A percentile compares a stretch with the other conserved stretches of the same genome.
These are phyloP conservation scores for Aspergillus sergii DNA, from an alignment of 2,329 filamentous ascomycete genomes.

Conservation along the genomic window DNA sequence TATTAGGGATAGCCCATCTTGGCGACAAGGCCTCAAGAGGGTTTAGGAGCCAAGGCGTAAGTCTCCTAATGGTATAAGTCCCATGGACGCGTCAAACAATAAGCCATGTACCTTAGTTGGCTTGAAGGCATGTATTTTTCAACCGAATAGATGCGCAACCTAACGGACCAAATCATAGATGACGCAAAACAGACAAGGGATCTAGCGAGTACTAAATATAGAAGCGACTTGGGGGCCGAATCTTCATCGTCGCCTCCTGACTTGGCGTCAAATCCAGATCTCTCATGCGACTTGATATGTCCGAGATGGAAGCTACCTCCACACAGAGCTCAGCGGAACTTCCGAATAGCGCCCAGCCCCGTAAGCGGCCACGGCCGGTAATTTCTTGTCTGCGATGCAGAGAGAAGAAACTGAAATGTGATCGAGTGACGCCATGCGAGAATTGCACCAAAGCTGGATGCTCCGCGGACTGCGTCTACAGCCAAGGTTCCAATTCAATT, in stretches of 20 bases:
- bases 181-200: too few species aligned
- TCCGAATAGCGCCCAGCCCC: conserved; percentile 6
- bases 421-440: conserved; percentile 24
- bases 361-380: conserved; percentile 26
- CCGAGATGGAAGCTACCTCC: not conserved
- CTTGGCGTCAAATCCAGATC: not conserved
- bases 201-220: not conserved
- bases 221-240: conserved; percentile 6
- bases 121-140: too few species aligned
- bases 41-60: too few species aligned
- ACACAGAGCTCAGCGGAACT: too few species aligned
- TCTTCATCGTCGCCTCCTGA: not conserved
- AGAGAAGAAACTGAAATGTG: conserved; percentile 31
- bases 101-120: too few species aligned
- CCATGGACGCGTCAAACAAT: too few species aligned
- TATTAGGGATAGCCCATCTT: too few species aligned
- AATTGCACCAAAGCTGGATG: conserved; percentile 26
- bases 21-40: too few species aligned
- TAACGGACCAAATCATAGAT: too few species aligned
- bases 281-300: not conserved
- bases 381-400: conserved; percentile 29
- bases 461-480: conserved; percentile 18
- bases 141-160: too few species aligned
- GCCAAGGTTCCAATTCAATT: conserved; percentile 12
- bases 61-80: too few species aligned